Base-by-base conservation (phyloP, 2,329 filamentous ascomycete genomes). In the Pyrenophora seminiperda region DNA sequence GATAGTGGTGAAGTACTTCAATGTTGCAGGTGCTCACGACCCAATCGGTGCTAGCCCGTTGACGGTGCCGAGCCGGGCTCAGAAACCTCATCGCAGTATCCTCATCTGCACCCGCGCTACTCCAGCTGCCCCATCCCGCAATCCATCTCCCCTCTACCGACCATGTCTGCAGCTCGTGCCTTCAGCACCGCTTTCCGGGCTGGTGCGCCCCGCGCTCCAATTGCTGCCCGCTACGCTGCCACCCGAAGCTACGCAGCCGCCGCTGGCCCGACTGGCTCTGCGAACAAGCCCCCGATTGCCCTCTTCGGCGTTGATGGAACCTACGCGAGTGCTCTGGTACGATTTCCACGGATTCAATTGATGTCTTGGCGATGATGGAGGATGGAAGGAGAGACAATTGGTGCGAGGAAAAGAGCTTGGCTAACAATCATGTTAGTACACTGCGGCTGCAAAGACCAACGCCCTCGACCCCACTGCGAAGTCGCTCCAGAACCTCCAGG, bases 301-400 rank as follows among this genome's bases (percentile, higher is more conserved):
- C 85, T 99, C 73, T 99, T 91, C 79, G 94, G 94, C 68, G 81
- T 99, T 73, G 94, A 97, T 79, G 94, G 94, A 78, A 97, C 93
- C 75, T 99, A 99, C 81, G 94, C 94, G 76, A 91, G 88, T 80
- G 94, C 94, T 81, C 84, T 99, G 87, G 94, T 99, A 93, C 76
- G 90, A 55, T 41, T 53, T 48, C 46, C 45, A 36, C 29, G 30
- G 34, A 20, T 38, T 13, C 59, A 62, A 65, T 64, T 63, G 59
- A 56, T 24, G 19, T 10, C 14, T 32, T 39, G 20, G 45, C 50
- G 61, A 63, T 64, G 57, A 43, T 22, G 13, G 44, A 39, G 48
- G 62, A 66, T 65, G 59, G 41, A 57, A 47, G 19, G 18, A 27
- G 15, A 43, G 42, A 18, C 56, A 63, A 65, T 65, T 53, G 59